Evolutionary conservation across 108 stramenopile genomes (phyloP).

Genomic region (Skeletonema tropicum): DNA sequence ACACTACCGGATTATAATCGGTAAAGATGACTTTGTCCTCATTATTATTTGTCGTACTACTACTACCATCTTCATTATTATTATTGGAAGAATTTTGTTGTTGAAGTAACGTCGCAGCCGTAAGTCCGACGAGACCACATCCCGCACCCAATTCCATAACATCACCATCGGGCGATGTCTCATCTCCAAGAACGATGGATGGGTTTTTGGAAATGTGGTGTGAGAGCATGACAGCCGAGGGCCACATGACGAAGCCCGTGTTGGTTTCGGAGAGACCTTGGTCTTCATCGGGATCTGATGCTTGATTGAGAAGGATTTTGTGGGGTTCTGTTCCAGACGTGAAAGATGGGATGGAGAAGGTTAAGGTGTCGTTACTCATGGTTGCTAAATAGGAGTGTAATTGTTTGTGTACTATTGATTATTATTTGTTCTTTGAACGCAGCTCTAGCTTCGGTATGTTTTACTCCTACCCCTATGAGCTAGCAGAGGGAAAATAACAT

Average conservation of each 20-base stretch:
- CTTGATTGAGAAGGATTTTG: slow-evolving; percentile 17
- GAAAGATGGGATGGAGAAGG: slow-evolving; percentile 6
- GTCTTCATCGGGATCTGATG: slow-evolving; percentile 11
- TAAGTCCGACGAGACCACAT: slow-evolving; percentile 71
- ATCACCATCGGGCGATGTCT: slow-evolving; percentile 13
- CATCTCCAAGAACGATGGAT: slow-evolving; percentile 19
- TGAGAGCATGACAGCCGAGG: slow-evolving; percentile 71
- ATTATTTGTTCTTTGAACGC: no score
- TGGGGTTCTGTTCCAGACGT: neutral
- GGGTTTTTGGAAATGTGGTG: slow-evolving; percentile 62
- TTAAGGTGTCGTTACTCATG: neutral
- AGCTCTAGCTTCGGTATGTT: no score
- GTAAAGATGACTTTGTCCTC: slow-evolving; percentile 55
- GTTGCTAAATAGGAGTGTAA: no score
- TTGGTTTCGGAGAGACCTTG: slow-evolving; percentile 30
- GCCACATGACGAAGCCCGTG: slow-evolving; percentile 73
- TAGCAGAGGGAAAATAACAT: no score
- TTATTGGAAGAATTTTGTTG: no score
- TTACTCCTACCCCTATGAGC: no score
- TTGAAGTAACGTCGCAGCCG: slow-evolving; percentile 50
- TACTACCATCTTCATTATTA: no score
- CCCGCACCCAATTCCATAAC: slow-evolving; percentile 80
- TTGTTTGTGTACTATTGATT: no score
- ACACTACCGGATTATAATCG: slow-evolving; percentile 71
- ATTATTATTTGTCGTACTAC: no score